Conservation (phyloP, 257 asterid genomes). For the Gynochthodes officinalis region DNA sequence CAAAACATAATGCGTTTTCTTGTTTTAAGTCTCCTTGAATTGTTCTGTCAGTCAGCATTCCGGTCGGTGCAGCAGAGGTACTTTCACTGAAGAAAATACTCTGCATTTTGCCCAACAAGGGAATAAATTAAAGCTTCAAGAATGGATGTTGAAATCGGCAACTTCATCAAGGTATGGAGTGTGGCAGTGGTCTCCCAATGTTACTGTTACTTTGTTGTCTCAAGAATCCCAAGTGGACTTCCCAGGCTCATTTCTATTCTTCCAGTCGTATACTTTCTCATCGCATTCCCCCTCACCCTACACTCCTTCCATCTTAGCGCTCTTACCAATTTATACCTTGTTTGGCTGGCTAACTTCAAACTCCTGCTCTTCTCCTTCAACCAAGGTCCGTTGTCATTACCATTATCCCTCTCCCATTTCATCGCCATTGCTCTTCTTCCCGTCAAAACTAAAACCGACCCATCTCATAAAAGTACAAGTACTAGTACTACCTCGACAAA, state of each 20-base stretch:
- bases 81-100: too few relatives aligned
- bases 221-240: constrained; percentile 10
- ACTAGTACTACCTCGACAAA: background rate
- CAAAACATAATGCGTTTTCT: too few relatives aligned
- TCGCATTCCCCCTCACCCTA: constrained; percentile 50
- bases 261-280: constrained; percentile 55
- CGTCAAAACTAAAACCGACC: constrained; percentile 33
- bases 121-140: too few relatives aligned
- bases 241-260: constrained; percentile 43
- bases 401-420: constrained; percentile 46
- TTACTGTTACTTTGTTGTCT: constrained; percentile 16
- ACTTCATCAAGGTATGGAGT: constrained; percentile 18
- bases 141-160: constrained; percentile 26
- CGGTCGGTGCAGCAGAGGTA: too few relatives aligned
- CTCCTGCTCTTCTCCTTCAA: constrained; percentile 64
- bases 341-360: constrained; percentile 76
- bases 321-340: constrained; percentile 51
- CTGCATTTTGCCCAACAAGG: too few relatives aligned
- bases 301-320: constrained; percentile 35
- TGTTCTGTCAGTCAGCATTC: too few relatives aligned
- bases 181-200: constrained; percentile 6
- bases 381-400: constrained; percentile 39
- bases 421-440: constrained; percentile 56
- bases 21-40: too few relatives aligned
- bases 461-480: background rate